Percentiles rank a stretch among this genome's conserved stretches.
Evolutionary conservation across 768 basidiomycete genomes (phyloP).

Genomic region (Russula brevipes): DNA sequence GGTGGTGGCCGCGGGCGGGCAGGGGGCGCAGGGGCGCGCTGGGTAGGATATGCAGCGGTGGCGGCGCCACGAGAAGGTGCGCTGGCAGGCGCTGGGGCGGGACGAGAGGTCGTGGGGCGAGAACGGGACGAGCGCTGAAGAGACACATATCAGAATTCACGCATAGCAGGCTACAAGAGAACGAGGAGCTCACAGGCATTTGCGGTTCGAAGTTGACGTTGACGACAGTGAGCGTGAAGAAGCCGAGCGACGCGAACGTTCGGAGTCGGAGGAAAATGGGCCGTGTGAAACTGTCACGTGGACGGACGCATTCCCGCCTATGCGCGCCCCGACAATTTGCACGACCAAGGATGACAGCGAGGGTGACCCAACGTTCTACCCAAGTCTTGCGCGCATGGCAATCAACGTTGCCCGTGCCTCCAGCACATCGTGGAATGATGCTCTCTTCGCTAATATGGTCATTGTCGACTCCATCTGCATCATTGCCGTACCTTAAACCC

Average conservation of each 20-base stretch:
- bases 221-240: slow-evolving; percentile 1
- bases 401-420: slow-evolving; percentile 5
- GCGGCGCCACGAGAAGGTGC: slow-evolving; percentile 35
- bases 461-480: slow-evolving; percentile 21
- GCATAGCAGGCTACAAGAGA: background rate
- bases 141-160: background rate
- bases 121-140: slow-evolving; percentile 73
- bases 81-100: slow-evolving; percentile 40
- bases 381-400: slow-evolving; percentile 10
- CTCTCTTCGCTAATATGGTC: slow-evolving; percentile 27
- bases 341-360: slow-evolving; percentile 9
- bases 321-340: background rate
- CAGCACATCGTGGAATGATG: slow-evolving; percentile 19
- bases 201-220: slow-evolving; percentile 4
- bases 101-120: slow-evolving; percentile 45
- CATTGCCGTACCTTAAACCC: slow-evolving; percentile 10
- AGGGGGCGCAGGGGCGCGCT: slow-evolving; percentile 37
- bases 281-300: slow-evolving; percentile 19
- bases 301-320: background rate
- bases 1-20: slow-evolving; percentile 30
- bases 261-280: background rate
- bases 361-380: slow-evolving; percentile 8
- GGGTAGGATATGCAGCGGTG: slow-evolving; percentile 27
- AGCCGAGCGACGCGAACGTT: slow-evolving; percentile 8
- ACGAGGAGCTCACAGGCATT: slow-evolving; percentile 46